Evolutionary conservation across 257 asterid species (phyloP), one percentile per base, ranked within the genome.

Genomic region (Fraxinus excelsior): DNA sequence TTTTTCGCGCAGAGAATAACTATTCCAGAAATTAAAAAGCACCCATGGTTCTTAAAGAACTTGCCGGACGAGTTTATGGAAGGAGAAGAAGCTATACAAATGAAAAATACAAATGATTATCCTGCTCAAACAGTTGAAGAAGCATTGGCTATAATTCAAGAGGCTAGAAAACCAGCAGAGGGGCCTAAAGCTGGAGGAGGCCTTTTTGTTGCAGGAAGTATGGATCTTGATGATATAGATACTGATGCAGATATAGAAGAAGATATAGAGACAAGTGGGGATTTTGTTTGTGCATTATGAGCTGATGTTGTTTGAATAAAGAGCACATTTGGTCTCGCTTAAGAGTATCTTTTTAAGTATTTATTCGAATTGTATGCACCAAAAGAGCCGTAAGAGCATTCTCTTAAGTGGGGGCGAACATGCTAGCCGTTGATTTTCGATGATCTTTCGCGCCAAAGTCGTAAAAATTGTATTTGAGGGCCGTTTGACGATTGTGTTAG

Each of bases 21-120:
- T 0, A 92, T 94, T 19, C 79, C 88, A 25, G 98, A 92, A 56
- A 94, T 94, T 13, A 91, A 86, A 71, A 94, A 84, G 71, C 97
- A 94, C 46, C 82, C 92, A 0, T 94, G 98, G 97, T 94, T 92
- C 82, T 82, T 90, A 12, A 86, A 86, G 65, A 86, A 86, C 82
- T 83, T 90, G 40, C 89, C 91, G 0, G 34, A 65, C 7, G 96
- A 88, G 72, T 86, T 85, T 64, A 66, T 60, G 80, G 92, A 92
- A 70, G 90, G 87, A 31, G 93, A 87, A 64, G 91, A 88, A 73
- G 85, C 88, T 3, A 84, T 72, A 70, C 77, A 82, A 72, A 80
- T 31, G 38, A 78, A 9, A 25, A 83, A 74, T 19, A 82, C 10
- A 4, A 87, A 74, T 16, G 81, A 83, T 7, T 75, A 70, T 67